A percentile compares a stretch with the other conserved stretches of the same genome.
These are phyloP conservation scores for Penicillium arizonense DNA, from an alignment of 495 filamentous ascomycete genomes.

Conservation along the genomic window DNA sequence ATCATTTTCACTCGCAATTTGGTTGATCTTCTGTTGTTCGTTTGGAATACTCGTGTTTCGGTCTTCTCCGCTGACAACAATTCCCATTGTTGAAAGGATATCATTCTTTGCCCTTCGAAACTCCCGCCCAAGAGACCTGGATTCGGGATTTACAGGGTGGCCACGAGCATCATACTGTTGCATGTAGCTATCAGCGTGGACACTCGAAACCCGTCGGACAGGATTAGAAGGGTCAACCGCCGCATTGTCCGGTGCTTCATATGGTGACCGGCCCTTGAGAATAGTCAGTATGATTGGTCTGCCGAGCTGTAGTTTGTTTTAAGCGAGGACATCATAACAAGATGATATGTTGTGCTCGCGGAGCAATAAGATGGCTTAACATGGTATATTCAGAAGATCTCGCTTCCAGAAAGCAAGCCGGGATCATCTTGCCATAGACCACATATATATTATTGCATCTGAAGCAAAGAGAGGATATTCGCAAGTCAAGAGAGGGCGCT, in stretches of 20 bases:
- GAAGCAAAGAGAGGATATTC: background rate
- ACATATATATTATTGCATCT: background rate
- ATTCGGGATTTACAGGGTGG: conserved; percentile 62
- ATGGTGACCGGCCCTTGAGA: conserved; percentile 68
- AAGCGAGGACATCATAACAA: background rate
- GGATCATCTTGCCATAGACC: background rate
- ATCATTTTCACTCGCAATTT: conserved; percentile 48
- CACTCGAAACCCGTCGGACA: conserved; percentile 31
- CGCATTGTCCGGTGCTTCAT: conserved; percentile 54
- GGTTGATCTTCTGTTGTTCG: conserved; percentile 43
- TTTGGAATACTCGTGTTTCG: conserved; percentile 28
- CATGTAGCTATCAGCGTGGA: conserved; percentile 45
- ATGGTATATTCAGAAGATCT: too few species aligned
- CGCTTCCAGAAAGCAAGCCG: background rate
- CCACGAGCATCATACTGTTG: conserved; percentile 73
- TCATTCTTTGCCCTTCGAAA: conserved; percentile 56
- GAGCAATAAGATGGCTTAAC: too few species aligned
- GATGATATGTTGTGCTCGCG: too few species aligned
- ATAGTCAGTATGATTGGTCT: conserved; percentile 16
- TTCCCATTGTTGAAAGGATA: conserved; percentile 54
- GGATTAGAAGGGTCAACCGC: conserved; percentile 16
- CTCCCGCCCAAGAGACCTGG: conserved; percentile 39
- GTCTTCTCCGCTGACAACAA: conserved; percentile 48
- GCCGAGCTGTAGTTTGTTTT: background rate
- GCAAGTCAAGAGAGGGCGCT: conserved; percentile 21